Evolutionary conservation across 1,284 basidiomycete genomes (phyloP).

Genomic region (Psilocybe mexicana): DNA sequence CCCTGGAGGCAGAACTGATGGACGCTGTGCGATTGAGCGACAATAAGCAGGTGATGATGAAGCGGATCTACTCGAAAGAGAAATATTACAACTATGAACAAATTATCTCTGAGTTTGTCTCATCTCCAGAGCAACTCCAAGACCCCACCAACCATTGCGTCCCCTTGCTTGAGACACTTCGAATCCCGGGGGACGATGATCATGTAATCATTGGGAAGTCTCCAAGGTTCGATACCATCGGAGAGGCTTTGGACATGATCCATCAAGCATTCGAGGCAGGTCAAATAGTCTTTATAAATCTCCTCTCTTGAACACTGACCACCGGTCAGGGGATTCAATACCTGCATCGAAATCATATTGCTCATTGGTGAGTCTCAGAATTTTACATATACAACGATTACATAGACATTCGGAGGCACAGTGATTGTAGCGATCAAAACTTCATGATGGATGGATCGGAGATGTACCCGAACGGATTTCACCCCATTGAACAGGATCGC

Average conservation of each 20-base stretch:
- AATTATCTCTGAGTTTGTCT: constrained; percentile 6
- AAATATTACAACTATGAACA: neutral
- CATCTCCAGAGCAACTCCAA: constrained; percentile 19
- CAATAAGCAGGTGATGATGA: constrained; percentile 5
- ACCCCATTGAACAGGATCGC: constrained; percentile 21
- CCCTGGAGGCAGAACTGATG: too few species aligned
- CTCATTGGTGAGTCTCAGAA: constrained; percentile 36
- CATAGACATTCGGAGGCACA: neutral
- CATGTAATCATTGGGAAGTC: constrained; percentile 24
- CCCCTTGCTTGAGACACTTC: constrained; percentile 32
- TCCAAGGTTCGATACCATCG: constrained; percentile 31
- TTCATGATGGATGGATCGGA: constrained; percentile 34
- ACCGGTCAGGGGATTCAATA: constrained; percentile 36
- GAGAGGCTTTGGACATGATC: constrained; percentile 26
- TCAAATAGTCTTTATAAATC: neutral
- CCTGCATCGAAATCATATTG: constrained; percentile 38
- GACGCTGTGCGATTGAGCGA: constrained; percentile 1
- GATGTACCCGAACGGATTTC: constrained; percentile 30
- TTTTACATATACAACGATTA: constrained; percentile 38
- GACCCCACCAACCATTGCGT: constrained; percentile 36
- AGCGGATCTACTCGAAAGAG: neutral
- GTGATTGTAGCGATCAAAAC: constrained; percentile 38
- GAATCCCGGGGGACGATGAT: constrained; percentile 22
- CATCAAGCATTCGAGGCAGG: constrained; percentile 33
- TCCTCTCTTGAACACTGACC: neutral